These are phyloP conservation scores for Platismatia glauca DNA, from an alignment of 495 filamentous ascomycete species.

Conservation along the genomic window DNA sequence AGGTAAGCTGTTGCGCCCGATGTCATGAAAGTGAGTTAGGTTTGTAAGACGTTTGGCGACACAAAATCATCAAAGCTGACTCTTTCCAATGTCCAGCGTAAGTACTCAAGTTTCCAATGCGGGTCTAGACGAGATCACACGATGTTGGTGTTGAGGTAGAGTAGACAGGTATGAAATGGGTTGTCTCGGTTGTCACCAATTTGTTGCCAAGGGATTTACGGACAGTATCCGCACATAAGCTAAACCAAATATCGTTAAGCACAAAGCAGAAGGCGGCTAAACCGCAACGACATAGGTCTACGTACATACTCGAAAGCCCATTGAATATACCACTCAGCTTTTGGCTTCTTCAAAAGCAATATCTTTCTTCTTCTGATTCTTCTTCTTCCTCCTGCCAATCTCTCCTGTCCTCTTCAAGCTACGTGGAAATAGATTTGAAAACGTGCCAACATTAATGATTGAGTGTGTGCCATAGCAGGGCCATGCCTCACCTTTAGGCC, in stretches of 20 bases:
- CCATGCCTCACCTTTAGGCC: no score
- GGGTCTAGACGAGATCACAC: background rate
- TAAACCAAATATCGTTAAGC: background rate
- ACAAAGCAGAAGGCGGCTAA: background rate
- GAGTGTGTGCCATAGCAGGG: no score
- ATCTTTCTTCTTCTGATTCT: no score
- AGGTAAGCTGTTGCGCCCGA: background rate
- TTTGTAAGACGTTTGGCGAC: background rate
- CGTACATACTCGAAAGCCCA: no score
- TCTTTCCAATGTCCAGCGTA: background rate
- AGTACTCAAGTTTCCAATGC: background rate
- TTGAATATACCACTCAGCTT: no score
- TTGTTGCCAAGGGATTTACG: background rate
- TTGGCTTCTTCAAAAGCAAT: no score
- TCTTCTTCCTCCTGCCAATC: no score
- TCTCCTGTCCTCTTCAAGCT: no score
- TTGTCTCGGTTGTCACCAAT: background rate
- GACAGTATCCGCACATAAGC: background rate
- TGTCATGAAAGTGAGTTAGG: no score
- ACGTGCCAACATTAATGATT: no score
- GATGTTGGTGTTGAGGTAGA: background rate
- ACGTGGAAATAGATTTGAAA: no score
- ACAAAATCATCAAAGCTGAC: background rate
- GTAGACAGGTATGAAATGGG: no score
- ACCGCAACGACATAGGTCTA: background rate